Conservation (phyloP, 306 rosid genomes). For the Acacia crassicarpa region DNA sequence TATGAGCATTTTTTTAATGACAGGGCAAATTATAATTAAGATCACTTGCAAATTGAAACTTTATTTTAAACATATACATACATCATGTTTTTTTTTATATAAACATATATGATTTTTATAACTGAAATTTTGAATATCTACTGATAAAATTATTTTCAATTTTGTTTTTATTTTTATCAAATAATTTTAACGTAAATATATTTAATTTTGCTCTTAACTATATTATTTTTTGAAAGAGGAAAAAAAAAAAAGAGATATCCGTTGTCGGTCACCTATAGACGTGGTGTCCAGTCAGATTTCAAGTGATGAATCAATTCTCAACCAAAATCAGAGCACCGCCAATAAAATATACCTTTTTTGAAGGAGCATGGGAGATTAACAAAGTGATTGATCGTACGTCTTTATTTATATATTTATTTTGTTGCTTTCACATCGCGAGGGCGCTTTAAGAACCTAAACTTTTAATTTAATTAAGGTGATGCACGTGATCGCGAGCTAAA, state of each 20-base stretch:
- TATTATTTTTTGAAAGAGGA: background rate
- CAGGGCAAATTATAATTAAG: background rate
- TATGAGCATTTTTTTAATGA: background rate
- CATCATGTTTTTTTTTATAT: background rate
- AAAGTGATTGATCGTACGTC: background rate
- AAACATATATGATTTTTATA: background rate
- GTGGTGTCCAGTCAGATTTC: constrained; percentile 16
- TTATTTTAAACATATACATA: no score
- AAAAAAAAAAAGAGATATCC: background rate
- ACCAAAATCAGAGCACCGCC: background rate
- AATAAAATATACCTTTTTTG: background rate
- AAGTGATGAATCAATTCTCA: constrained; percentile 21
- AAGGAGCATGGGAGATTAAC: background rate
- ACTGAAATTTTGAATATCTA: background rate
- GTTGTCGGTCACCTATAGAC: background rate
- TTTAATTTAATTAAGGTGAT: background rate
- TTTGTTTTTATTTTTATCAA: background rate
- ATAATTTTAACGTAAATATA: background rate
- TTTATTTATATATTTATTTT: background rate
- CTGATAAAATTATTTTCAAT: background rate
- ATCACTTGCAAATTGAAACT: background rate
- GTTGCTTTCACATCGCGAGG: constrained; percentile 4
- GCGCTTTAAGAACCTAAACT: background rate
- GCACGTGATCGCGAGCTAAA: background rate
- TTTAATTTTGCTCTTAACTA: background rate